Evolutionary conservation across 192 early-diverging fungal genomes (phyloP), one percentile per base, ranked within the genome.

Genomic region (Entomortierella chlamydospora): DNA sequence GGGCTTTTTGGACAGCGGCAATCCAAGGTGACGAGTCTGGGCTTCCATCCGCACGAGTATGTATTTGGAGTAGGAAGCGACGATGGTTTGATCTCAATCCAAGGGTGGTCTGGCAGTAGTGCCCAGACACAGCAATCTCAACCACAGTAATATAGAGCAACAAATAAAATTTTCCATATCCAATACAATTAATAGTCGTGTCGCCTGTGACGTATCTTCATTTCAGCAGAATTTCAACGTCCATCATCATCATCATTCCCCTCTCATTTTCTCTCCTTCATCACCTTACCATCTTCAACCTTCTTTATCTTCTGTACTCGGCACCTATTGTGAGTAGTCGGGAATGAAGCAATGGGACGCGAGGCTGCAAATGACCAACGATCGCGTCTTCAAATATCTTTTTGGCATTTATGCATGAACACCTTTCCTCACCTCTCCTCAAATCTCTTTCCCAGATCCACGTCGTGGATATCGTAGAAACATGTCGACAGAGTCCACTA

Each of bases 11-110:
- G 84, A 9, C 88, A 89, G 54, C 66, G 83, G 28, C 73, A 81
- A 33, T 80, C 84, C 26, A 73, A 73, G 50, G 87, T 91, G 28
- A 84, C 84, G 31, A 82, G 85, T 43, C 57, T 93, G 18, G 86
- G 89, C 0, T 92, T 92, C 85, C 92, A 93, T 70, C 92, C 92
- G 13, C 86, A 89, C 59, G 68, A 85, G 25, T 87, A 89, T 79
- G 67, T 89, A 23, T 80, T 93, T 62, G 85, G 81, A 23, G 82
- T 82, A 41, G 82, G 84, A 43, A 74, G 78, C 8, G 73, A 81
- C 30, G 86, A 87, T 68, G 84, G 84, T 26, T 81, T 66, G 76
- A 41, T 79, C 5, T 70, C 76, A 17, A 66, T 79, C 37, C 63
- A 64, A 22, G 76, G 76, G 11, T 79, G 76, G 76, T 79, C 76